These are phyloP conservation scores for Solanum gracilifrons DNA, from an alignment of 257 asterid genomes.

Conservation along the genomic window DNA sequence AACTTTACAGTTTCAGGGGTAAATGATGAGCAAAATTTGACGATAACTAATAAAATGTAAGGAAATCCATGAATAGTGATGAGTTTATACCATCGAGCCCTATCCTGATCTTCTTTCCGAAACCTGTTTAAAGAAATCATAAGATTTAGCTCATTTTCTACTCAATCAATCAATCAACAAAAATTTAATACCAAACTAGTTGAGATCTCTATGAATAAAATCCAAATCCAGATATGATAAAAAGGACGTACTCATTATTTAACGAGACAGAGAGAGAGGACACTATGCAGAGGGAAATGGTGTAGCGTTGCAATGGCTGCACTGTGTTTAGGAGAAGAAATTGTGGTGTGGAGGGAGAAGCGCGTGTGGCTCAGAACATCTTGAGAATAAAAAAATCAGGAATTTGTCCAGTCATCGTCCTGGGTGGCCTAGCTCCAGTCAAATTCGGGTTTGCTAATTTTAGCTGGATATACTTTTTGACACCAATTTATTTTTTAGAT, in stretches of 20 bases:
- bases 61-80: neutral
- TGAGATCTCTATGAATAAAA: neutral
- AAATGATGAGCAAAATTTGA: neutral
- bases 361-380: neutral
- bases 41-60: neutral
- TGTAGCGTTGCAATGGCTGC: neutral
- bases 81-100: constrained; percentile 5
- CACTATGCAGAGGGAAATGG: neutral
- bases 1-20: neutral
- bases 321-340: neutral
- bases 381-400: neutral
- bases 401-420: neutral
- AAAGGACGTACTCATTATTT: neutral
- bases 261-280: neutral
- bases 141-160: neutral
- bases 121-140: neutral
- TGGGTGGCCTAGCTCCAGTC: neutral
- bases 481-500: neutral
- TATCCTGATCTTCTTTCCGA: constrained; percentile 7
- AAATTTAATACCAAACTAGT: neutral
- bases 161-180: neutral
- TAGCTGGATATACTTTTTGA: neutral
- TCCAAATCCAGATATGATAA: neutral
- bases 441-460: neutral
- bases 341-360: neutral